A percentile compares a stretch with the other conserved stretches of the same genome.
Evolutionary conservation across 2,329 filamentous ascomycete species (phyloP).

Genomic region (Epichloe aotearoae): DNA sequence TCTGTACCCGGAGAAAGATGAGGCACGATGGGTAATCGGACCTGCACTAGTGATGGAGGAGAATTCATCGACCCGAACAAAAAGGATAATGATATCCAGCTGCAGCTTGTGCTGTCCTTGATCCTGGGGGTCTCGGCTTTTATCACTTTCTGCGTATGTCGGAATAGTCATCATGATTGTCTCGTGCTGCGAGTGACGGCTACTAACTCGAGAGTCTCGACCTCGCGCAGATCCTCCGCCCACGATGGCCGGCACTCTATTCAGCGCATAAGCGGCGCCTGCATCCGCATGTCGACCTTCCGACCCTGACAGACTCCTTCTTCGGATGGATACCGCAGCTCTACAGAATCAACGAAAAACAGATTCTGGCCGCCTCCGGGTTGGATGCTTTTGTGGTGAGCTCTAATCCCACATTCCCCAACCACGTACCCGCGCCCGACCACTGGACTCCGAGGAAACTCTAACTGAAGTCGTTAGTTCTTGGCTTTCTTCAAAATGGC

Average conservation of each 20-base stretch:
- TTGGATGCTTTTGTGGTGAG: constrained; percentile 84
- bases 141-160: constrained; percentile 56
- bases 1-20: neutral
- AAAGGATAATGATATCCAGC: constrained; percentile 32
- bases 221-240: constrained; percentile 56
- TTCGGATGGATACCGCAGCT: constrained; percentile 89
- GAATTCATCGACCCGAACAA: constrained; percentile 12
- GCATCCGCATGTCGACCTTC: constrained; percentile 46
- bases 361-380: constrained; percentile 79
- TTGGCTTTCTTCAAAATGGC: constrained; percentile 94
- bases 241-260: constrained; percentile 85
- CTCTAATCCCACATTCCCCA: constrained; percentile 7
- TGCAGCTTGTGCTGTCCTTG: constrained; percentile 62
- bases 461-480: constrained; percentile 38
- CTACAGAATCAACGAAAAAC: constrained; percentile 74
- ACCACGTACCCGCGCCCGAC: neutral
- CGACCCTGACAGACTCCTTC: constrained; percentile 67
- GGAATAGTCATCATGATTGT: constrained; percentile 14
- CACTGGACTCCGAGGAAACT: neutral
- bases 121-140: constrained; percentile 55
- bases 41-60: constrained; percentile 5
- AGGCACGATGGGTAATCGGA: constrained; percentile 2
- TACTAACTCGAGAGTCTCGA: neutral
- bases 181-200: neutral
- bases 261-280: constrained; percentile 72